phyloP scores from a whole-genome alignment of 495 filamentous ascomycete species.

The Parathielavia hyrcaniae region DNA sequence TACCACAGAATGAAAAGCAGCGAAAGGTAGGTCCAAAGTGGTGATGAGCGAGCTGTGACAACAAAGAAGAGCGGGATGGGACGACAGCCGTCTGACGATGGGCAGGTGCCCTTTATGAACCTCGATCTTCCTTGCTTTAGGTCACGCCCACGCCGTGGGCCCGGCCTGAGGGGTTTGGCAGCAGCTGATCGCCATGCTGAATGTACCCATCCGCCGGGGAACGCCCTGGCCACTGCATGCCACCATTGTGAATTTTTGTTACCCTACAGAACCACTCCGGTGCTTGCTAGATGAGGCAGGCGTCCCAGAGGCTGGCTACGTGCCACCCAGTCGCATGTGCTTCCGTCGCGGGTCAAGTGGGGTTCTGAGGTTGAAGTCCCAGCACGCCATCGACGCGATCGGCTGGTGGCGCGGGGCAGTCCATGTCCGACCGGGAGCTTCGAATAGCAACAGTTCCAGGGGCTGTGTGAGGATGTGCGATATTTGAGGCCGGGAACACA shows the following conservation, averaged over 20 bases:
- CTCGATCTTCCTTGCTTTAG: background rate
- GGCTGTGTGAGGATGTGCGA: background rate
- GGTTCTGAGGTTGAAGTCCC: slow-evolving; percentile 26
- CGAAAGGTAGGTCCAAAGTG: too few species aligned
- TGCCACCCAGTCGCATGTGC: slow-evolving; percentile 14
- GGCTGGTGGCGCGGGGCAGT: slow-evolving; percentile 28
- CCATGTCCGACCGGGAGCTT: background rate
- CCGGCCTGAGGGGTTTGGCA: background rate
- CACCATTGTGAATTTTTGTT: slow-evolving; percentile 11
- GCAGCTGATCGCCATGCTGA: slow-evolving; percentile 1
- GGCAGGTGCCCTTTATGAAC: slow-evolving; percentile 8
- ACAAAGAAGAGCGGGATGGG: slow-evolving; percentile 13
- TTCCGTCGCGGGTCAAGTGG: slow-evolving; percentile 21
- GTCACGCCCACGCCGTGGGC: slow-evolving; percentile 2
- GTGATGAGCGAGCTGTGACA: background rate
- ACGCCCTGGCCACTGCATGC: background rate
- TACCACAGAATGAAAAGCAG: slow-evolving; percentile 10
- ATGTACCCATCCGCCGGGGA: background rate
- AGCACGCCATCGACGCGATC: slow-evolving; percentile 37
- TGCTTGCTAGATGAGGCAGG: too few species aligned
- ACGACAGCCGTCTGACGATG: background rate
- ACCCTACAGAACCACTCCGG: background rate
- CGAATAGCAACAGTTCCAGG: background rate
- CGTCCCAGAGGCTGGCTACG: background rate
- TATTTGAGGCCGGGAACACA: too few species aligned